phyloP scores from a whole-genome alignment of 768 basidiomycete species.

The Termitomyces bulborhizus region DNA sequence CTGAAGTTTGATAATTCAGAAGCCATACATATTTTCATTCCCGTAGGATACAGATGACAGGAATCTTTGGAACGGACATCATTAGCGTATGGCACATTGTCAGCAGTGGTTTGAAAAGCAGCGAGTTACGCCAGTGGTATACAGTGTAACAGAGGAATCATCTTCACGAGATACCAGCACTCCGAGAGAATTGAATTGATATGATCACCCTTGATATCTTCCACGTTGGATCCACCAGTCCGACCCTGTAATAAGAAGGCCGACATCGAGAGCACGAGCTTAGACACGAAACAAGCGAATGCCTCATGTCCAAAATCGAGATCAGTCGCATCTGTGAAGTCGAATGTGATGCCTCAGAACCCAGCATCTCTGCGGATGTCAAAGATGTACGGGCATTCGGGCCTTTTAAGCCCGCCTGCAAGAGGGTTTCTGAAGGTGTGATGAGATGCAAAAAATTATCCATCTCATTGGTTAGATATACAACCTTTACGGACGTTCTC shows the following conservation, averaged over 20 bases:
- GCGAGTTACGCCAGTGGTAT: too few species aligned
- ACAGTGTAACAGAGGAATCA: too few species aligned
- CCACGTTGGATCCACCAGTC: constrained; percentile 58
- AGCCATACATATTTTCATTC: too few species aligned
- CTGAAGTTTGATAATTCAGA: too few species aligned
- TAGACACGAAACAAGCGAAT: constrained; percentile 68
- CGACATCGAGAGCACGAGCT: constrained; percentile 59
- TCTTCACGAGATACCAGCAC: too few species aligned
- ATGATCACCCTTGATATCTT: constrained; percentile 69
- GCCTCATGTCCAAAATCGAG: constrained; percentile 43
- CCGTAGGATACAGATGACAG: too few species aligned
- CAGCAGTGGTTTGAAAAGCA: too few species aligned
- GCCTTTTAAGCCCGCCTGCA: constrained; percentile 47
- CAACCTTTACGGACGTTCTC: constrained; percentile 55
- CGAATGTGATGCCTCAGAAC: constrained; percentile 84
- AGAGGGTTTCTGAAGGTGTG: constrained; percentile 31
- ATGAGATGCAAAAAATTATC: too few species aligned
- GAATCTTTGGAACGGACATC: too few species aligned
- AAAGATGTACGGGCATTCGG: constrained; percentile 60
- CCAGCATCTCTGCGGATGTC: constrained; percentile 81
- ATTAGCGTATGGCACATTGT: too few species aligned
- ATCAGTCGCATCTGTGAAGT: constrained; percentile 45
- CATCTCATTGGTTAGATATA: constrained; percentile 31
- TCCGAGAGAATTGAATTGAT: constrained; percentile 18
- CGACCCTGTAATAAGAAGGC: constrained; percentile 68